Evolutionary conservation across 805 yeast species (phyloP), one percentile per base, ranked within the genome.

Genomic region (Kazachstania taianensis): DNA sequence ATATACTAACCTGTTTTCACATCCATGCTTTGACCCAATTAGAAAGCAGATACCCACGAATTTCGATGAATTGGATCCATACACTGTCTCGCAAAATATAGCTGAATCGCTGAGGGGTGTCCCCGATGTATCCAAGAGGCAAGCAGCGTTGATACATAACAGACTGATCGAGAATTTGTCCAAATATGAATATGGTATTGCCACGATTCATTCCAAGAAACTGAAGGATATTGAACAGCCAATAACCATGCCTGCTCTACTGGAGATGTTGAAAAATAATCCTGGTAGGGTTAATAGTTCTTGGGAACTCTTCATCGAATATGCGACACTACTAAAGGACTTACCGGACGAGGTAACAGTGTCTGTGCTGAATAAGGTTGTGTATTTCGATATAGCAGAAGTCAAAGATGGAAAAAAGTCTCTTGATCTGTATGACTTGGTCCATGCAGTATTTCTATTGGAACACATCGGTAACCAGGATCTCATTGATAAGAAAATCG

Each of bases 201-300:
- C 58, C 12, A 51, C 57, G 12, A 37, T 49, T 5, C 61, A 55
- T 42, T 43, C 53, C 7, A 48, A 52, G 35, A 46, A 52, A 13
- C 39, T 62, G 27, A 18, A 38, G 5, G 46, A 45, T 18, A 26
- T 54, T 5, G 49, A 53, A 1, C 44, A 48, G 8, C 26, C 35
- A 5, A 23, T 59, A 12, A 45, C 52, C 2, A 16, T 36, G 7
- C 41, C 44, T 2, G 52, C 66, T 1, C 28, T 62, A 3, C 35
- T 43, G 3, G 52, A 59, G 37, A 53, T 72, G 18, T 56, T 72
- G 5, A 49, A 50, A 22, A 41, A 58, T 28, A 74, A 74, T 42
- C 76, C 78, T 3, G 78, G 78, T 9, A 56, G 80, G 38, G 77
- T 67, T 1, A 55, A 57, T 33, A 53, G 62, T n/a, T 64, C 75